Conservation (phyloP, 129 eudicot genomes). For the Heracleum sosnowskyi region DNA sequence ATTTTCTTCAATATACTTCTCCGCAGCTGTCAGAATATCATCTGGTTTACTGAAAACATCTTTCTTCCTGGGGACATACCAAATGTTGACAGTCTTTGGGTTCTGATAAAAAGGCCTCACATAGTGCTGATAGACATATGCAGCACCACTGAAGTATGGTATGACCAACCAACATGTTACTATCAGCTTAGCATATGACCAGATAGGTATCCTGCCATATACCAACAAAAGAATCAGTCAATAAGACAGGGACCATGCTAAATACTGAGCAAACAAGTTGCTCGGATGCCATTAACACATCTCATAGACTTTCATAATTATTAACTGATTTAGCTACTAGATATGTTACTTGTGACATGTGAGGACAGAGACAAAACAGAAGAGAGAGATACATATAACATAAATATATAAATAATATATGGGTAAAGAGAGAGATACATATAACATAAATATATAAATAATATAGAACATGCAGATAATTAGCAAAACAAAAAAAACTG, state of each 20-base stretch:
- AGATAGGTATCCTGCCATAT: constrained; percentile 79
- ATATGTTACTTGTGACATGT: background rate
- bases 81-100: constrained; percentile 43
- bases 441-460: no score
- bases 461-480: no score
- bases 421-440: background rate
- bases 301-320: background rate
- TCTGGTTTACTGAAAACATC: constrained; percentile 56
- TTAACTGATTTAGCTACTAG: background rate
- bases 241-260: background rate
- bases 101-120: constrained; percentile 63
- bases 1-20: constrained; percentile 54
- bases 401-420: no score
- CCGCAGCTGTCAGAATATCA: constrained; percentile 64
- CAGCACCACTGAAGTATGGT: constrained; percentile 90
- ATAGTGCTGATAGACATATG: constrained; percentile 71
- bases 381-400: background rate
- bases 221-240: background rate
- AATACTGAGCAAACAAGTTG: background rate
- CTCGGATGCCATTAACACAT: background rate
- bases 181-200: constrained; percentile 90
- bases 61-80: constrained; percentile 67
- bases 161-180: constrained; percentile 93
- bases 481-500: no score
- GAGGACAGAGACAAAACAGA: background rate